Base-by-base conservation (phyloP, 2,329 filamentous ascomycete genomes). In the Aspergillus neotritici region DNA sequence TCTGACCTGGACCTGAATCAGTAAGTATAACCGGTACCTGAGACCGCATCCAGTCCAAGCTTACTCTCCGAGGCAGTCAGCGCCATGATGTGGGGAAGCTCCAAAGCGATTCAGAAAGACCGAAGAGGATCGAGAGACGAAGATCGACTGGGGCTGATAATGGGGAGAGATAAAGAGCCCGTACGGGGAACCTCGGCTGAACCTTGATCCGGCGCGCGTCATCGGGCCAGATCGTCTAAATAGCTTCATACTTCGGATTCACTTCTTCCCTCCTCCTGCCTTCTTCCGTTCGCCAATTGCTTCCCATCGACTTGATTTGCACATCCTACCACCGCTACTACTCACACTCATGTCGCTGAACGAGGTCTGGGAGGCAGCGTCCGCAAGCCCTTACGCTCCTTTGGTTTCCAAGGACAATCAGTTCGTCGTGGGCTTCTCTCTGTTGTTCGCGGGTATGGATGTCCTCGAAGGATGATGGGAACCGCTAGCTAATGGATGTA, bases 341-440 rank as follows among this genome's bases (percentile, higher is more conserved):
- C 30, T 42, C 28, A 29, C 28, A 50, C 61, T 62, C 61, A 74
- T 74, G 72, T 87, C 86, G 76, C 75, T 94, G 69, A 82, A 84
- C 71, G 82, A 93, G 69, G 79, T 94, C 74, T 97, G 91, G 91
- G 85, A 94, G 78, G 86, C 87, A 77, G 87, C 90, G 73, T 80
- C 86, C 70, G 80, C 82, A 77, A 86, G 82, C 74, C 87, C 89
- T 51, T 97, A 93, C 73, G 71, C 83, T 57, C 89, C 91, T 49
- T 65, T 81, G 45, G 72, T 97, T 59, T 78, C 79, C 66, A 97
- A 97, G 74, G 79, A 82, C 62, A 82, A 74, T 64, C 93, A 97
- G 57, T 93, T 96, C 73, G 71, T 79, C 55, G 74, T 95, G 53
- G 90, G 82, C 61, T 91, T 90, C 69, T 65, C 75, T 43, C 77